Conservation (phyloP, 129 eudicot species). For the carrot (Daucus carota) region DH1_v3.0 NC_030387.2:36032501-36033000, state of each 20-base stretch:
- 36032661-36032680: constrained; percentile 6
- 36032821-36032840: background rate
- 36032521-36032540: constrained; percentile 61
- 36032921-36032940: background rate
- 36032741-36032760: background rate
- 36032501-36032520: constrained; percentile 50
- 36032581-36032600: constrained; percentile 36
- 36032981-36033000: constrained; percentile 7
- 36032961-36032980: background rate
- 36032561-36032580: constrained; percentile 8
- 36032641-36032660: constrained; percentile 24
- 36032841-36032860: background rate
- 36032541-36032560: constrained; percentile 40
- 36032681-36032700: background rate
- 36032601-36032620: constrained; percentile 23
- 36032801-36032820: constrained; percentile 2
- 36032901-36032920: background rate
- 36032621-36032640: constrained; percentile 23
- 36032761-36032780: background rate
- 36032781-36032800: constrained; percentile 10
- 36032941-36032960: background rate
- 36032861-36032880: background rate
- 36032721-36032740: background rate
- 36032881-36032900: background rate
- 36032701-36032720: no score